Percentiles rank a stretch among this genome's conserved stretches.
Conservation (phyloP, 805 yeast genomes). For the Clavispora carvajalis region DNA sequence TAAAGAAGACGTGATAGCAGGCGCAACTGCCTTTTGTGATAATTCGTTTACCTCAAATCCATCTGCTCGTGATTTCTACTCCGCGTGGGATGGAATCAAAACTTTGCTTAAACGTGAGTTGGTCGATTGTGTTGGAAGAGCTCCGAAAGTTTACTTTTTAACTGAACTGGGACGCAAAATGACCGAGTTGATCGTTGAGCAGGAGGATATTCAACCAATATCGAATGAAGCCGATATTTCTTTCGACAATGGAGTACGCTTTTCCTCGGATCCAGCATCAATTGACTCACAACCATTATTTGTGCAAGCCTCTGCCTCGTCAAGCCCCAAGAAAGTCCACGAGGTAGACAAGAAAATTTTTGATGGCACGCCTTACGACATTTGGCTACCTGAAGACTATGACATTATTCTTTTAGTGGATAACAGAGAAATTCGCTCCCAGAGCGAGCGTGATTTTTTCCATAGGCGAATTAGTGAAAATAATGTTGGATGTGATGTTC, state of each 20-base stretch:
- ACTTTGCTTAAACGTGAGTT: conserved; percentile 57
- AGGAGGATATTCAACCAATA: conserved; percentile 33
- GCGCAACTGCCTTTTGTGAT: conserved; percentile 54
- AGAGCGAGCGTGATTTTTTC: conserved; percentile 67
- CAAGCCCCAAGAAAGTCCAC: conserved; percentile 13
- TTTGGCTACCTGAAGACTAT: conserved; percentile 62
- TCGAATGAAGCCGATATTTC: conserved; percentile 21
- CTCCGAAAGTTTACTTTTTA: conserved; percentile 53
- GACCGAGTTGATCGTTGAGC: conserved; percentile 51
- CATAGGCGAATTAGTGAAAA: conserved; percentile 43
- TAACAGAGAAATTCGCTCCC: conserved; percentile 74
- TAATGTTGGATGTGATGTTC: conserved; percentile 47
- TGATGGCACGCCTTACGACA: conserved; percentile 29
- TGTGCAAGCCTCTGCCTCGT: not conserved
- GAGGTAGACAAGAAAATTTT: conserved; percentile 19
- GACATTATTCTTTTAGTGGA: conserved; percentile 65
- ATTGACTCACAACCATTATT: not conserved
- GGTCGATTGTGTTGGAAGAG: conserved; percentile 48
- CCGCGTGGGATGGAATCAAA: conserved; percentile 73
- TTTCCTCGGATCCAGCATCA: conserved; percentile 17
- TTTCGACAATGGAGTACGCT: conserved; percentile 31
- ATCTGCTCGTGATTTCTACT: conserved; percentile 54
- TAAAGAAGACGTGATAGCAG: conserved; percentile 50
- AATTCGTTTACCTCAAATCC: conserved; percentile 56
- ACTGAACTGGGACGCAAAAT: conserved; percentile 66